Evolutionary conservation across 2,329 filamentous ascomycete species (phyloP), one percentile per base, ranked within the genome.

Genomic region (Teratosphaeria gauchensis): DNA sequence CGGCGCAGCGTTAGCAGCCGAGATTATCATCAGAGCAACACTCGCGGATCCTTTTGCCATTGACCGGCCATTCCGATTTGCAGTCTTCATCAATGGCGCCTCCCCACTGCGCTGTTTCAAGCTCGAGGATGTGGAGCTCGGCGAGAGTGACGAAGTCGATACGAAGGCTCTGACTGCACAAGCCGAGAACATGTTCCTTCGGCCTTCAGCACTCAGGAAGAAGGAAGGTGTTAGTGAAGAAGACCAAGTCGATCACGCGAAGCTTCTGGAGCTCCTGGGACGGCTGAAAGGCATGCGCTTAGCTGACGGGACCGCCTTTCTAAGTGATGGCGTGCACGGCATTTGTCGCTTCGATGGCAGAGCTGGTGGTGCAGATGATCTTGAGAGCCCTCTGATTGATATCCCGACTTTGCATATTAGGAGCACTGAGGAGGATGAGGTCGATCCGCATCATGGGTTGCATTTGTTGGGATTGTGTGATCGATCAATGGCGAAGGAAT

Each of bases 401-500:
- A 57, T 61, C 4, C 60, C 60, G 12, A 61, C 60, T 4, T 30
- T 61, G 51, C 60, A 61, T 32, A 55, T 61, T 21, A 58, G 60
- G 28, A 61, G 60, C 42, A 59, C 54, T 21, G 58, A 59, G 4
- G 56, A 58, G 35, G 58, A 62, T 31, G 56, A 58, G 42, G 46
- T 31, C 8, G 58, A 62, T 60, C 60, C 60, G 7, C 60, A 62
- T 31, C 56, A 60, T 38, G 60, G 60, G 21, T 32, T 62, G 14
- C 60, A 62, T 53, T 48, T 62, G 32, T 48, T 62, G n/a, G 38
- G 51, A 11, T 51, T 62, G n/a, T 62, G 60, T 46, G 58, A 62
- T 57, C 14, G 19, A 19, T 24, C 33, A 16, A 38, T 55, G n/a
- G 58, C 56, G 42, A 53, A 54, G 12, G 60, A 62, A 24, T 56